Evolutionary conservation across 352 stramenopile species (phyloP).

Genomic region (Blastocystis sp.): DNA sequence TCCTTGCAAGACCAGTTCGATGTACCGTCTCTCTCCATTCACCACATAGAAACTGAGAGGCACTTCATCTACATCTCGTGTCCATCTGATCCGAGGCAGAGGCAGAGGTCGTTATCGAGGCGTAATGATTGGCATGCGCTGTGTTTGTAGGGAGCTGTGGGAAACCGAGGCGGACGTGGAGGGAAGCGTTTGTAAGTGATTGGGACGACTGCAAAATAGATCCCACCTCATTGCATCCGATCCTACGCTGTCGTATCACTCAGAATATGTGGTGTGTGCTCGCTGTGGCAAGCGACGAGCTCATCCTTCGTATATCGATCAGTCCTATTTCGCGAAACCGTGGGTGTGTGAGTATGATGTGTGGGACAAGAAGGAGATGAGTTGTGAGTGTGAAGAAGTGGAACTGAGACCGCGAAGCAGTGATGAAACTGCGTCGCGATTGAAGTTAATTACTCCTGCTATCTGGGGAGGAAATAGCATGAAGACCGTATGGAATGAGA

Average conservation of each 20-base stretch:
- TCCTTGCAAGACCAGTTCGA: conserved; percentile 28
- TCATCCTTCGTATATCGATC: conserved; percentile 33
- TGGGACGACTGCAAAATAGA: not conserved
- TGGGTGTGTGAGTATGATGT: conserved; percentile 28
- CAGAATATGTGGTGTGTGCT: not conserved
- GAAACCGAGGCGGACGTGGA: not conserved
- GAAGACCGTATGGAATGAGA: not conserved
- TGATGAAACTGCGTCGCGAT: not conserved
- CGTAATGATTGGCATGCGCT: not conserved
- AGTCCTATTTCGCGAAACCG: not conserved
- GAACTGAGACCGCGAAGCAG: not conserved
- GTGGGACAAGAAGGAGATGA: conserved; percentile 10
- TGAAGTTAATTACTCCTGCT: conserved; percentile 11
- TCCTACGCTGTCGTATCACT: not conserved
- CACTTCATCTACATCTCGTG: not conserved
- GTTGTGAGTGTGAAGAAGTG: not conserved
- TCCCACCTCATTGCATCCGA: conserved; percentile 25
- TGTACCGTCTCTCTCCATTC: not conserved
- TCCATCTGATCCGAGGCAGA: not conserved
- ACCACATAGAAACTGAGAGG: conserved; percentile 35
- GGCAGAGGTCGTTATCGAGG: not conserved
- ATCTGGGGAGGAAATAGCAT: conserved; percentile 52
- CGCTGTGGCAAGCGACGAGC: not conserved
- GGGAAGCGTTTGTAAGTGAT: not conserved
- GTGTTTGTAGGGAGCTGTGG: not conserved